Evolutionary conservation across 23 red algal genomes (phyloP), one percentile per base, ranked within the genome.

Genomic region (Gracilaria domingensis): DNA sequence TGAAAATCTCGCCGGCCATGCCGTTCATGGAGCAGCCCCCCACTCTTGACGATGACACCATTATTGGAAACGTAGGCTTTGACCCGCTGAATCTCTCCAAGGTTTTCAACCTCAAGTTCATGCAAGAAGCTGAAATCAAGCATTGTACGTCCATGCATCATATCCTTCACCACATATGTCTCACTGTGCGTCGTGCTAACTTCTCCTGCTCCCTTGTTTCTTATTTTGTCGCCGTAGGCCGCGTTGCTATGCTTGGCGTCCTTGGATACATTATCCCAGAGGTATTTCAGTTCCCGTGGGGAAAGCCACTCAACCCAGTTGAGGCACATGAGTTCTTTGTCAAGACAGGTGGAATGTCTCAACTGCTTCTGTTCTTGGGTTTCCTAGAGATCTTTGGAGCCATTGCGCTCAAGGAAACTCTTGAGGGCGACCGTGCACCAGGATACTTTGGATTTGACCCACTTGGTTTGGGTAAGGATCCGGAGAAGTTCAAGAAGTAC

Each of bases 91-190:
- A 94, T 82, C 53, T 99, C 44, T 89, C 94, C 51, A 38, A 34
- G 4, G 58, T 86, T 0, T 75, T 99, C 59, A 79, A 93, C 81
- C 26, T 99, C 84, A 94, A 91, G 50, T 99, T 87, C 69, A 90
- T 97, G 95, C 88, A 92, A 49, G 95, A 97, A 75, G 95, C 95
- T n/a, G 95, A 97, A 55, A 91, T 97, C 62, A 97, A 97, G 73
- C 88, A 97, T 44, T 93, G 87, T 86, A 71, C 51, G 82, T 86
- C 17, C 23, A 62, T 55, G 1, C 53, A 4, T 59, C 72, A 49
- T 1, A 32, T 38, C 8, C 32, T 32, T n/a, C n/a, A 11, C 9
- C 39, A 48, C 30, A 8, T 13, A 16, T n/a, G 20, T 34, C 40
- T 48, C 47, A 9, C 25, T 23, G 75, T 51, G 40, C 3, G 12